phyloP scores from a whole-genome alignment of 2,329 filamentous ascomycete genomes.

The Diaporthe nobilis region DNA sequence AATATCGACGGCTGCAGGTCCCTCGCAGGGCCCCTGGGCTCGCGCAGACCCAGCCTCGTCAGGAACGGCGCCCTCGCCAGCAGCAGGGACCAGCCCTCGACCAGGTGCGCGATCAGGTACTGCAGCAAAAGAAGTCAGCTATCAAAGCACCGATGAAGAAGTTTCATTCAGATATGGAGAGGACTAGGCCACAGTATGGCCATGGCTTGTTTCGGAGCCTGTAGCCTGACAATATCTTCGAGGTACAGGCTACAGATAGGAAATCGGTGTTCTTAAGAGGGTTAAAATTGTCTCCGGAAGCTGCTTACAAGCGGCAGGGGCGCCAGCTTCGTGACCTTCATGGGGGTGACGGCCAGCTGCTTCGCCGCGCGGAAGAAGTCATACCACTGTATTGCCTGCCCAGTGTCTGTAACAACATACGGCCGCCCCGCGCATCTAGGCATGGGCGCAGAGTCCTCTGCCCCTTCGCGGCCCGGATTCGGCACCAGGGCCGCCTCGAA shows the following conservation, averaged over 20 bases:
- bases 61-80: constrained; percentile 45
- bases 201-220: no score
- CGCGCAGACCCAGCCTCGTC: constrained; percentile 44
- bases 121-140: no score
- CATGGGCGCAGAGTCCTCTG: constrained; percentile 46
- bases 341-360: constrained; percentile 49
- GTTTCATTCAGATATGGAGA: no score
- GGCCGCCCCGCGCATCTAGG: constrained; percentile 59
- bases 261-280: no score
- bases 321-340: constrained; percentile 51
- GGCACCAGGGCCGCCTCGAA: constrained; percentile 64
- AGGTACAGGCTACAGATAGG: no score
- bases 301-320: constrained; percentile 50
- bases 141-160: no score
- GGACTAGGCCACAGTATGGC: no score
- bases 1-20: constrained; percentile 59
- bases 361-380: constrained; percentile 57
- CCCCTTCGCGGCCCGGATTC: constrained; percentile 41
- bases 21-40: constrained; percentile 53
- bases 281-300: no score
- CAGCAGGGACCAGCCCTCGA: constrained; percentile 54
- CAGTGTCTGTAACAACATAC: constrained; percentile 65
- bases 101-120: constrained; percentile 54
- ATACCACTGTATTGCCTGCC: constrained; percentile 57
- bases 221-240: no score